These are phyloP conservation scores for Pseudocercospora fuligena DNA, from an alignment of 2,329 filamentous ascomycete genomes.

Conservation along the genomic window DNA sequence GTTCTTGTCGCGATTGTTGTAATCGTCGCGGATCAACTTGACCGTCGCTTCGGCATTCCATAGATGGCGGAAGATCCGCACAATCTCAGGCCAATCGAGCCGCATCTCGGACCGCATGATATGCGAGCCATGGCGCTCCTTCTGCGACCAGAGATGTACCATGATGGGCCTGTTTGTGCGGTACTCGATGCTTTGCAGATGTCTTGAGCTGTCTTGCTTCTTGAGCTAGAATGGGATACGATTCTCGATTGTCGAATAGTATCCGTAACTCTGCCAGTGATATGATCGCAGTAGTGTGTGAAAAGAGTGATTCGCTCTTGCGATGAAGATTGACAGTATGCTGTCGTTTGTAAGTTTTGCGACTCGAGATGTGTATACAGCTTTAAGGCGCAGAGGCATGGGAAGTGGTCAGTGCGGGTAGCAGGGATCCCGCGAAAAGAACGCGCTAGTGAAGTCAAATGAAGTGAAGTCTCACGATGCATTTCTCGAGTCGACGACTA, in stretches of 20 bases:
- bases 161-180: not conserved
- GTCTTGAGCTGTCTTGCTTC: no score
- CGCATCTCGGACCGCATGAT: not conserved
- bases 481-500: not conserved
- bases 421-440: not conserved
- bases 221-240: no score
- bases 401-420: not conserved
- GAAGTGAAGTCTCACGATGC: not conserved
- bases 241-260: not conserved
- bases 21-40: not conserved
- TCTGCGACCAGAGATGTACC: not conserved
- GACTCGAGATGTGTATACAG: not conserved
- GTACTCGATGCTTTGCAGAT: no score
- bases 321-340: no score
- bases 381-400: not conserved
- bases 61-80: not conserved
- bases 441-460: not conserved
- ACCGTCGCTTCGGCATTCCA: not conserved
- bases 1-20: not conserved
- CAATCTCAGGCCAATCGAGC: not conserved
- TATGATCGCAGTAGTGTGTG: no score
- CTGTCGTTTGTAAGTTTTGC: not conserved
- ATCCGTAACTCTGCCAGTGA: no score
- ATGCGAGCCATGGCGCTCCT: not conserved
- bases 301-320: no score